Percentiles rank a stretch among this genome's conserved stretches.
Conservation (phyloP, 306 rosid species). For the Gynostemma pentaphyllum region DNA sequence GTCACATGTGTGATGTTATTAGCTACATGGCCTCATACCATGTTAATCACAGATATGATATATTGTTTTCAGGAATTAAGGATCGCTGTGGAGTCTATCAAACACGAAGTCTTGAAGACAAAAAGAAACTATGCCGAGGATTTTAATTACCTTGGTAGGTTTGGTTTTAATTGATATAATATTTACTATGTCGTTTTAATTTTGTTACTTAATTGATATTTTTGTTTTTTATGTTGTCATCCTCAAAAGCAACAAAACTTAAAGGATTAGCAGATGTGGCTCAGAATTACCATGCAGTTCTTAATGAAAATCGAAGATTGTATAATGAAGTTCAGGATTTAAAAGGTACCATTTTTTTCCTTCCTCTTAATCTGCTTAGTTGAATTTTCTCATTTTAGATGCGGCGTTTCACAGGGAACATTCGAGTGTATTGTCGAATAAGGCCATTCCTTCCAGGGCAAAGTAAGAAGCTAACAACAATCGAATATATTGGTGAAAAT, state of each 20-base stretch:
- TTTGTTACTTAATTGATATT: neutral
- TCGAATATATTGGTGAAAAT: slow-evolving; percentile 80
- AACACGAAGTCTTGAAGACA: slow-evolving; percentile 47
- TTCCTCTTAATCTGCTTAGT: neutral
- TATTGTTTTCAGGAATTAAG: slow-evolving; percentile 45
- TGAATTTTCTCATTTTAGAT: slow-evolving; percentile 6
- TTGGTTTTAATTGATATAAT: neutral
- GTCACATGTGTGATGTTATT: slow-evolving; percentile 14
- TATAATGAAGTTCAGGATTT: slow-evolving; percentile 96
- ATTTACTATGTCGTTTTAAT: slow-evolving; percentile 5
- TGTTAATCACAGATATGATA: slow-evolving; percentile 1
- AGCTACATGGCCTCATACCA: neutral
- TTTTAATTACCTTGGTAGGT: slow-evolving; percentile 66
- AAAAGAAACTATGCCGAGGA: slow-evolving; percentile 55
- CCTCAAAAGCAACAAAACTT: slow-evolving; percentile 47
- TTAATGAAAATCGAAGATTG: slow-evolving; percentile 75
- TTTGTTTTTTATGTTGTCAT: slow-evolving; percentile 13
- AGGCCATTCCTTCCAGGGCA: slow-evolving; percentile 97
- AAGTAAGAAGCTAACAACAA: slow-evolving; percentile 57
- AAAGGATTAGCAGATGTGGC: slow-evolving; percentile 86
- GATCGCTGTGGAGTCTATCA: slow-evolving; percentile 49
- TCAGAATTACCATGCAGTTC: slow-evolving; percentile 67
- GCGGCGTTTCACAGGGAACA: slow-evolving; percentile 53
- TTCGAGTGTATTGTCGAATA: slow-evolving; percentile 90
- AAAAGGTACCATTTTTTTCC: slow-evolving; percentile 49